Evolutionary conservation across 495 filamentous ascomycete species (phyloP), one percentile per base, ranked within the genome.

Genomic region (Lophiostoma macrostomum): DNA sequence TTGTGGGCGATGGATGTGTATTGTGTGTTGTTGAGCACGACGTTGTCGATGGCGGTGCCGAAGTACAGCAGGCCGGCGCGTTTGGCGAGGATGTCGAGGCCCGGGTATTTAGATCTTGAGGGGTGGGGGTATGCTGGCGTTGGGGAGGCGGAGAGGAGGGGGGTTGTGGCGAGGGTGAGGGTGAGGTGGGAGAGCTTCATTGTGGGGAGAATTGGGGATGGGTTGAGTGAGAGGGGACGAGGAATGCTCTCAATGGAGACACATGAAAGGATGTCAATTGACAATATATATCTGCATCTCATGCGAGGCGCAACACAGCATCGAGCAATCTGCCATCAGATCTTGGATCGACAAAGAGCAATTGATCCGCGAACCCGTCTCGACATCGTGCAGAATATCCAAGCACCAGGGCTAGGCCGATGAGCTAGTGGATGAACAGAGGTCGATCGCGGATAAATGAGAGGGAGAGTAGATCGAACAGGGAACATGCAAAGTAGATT

Each of bases 11-110:
- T 75, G 38, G 60, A 45, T 11, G 58, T 53, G 47, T 66, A 69
- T 47, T 64, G 67, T 50, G 45, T 70, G 47, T 76, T 70, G 58
- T 69, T 65, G 16, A 73, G 66, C 41, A 71, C 53, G 50, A 64
- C 58, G 34, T 70, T 71, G 60, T 79, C 76, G 36, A 72, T 77
- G 29, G 75, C 76, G 3, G 75, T 68, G 27, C 76, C 75, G 38
- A 75, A 77, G 59, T 75, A 79, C 42, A 69, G 64, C 11, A 72
- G 66, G 18, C 76, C 76, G 20, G 71, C 68, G 34, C 63, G 43
- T 41, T 69, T 61, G 30, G 74, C 74, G 13, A 69, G 61, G 27
- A 58, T 40, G 56, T 77, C 48, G 11, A 64, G 56, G 4, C 56
- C 56, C 5, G 35, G 36, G 31, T 39, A 73, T 67, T 63, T 74